Evolutionary conservation across 2,329 filamentous ascomycete genomes (phyloP).

Genomic region (Raffaelea ambrosiae): DNA sequence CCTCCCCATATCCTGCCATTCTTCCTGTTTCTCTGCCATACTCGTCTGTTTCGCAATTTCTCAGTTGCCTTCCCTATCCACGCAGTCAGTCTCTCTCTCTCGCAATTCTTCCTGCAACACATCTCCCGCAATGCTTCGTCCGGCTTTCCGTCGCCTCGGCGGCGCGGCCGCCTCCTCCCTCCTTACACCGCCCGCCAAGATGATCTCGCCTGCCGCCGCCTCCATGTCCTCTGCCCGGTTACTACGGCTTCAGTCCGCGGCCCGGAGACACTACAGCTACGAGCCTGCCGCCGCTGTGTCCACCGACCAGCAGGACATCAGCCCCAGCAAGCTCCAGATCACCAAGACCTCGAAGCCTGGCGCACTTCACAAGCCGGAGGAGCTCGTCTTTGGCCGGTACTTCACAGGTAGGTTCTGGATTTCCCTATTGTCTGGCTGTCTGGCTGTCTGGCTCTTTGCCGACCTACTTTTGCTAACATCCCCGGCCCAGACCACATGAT

Average conservation of each 20-base stretch:
- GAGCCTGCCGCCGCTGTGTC: conserved; percentile 39
- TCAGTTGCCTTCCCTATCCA: too few species aligned
- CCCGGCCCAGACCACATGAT: conserved; percentile 87
- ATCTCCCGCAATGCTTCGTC: conserved; percentile 32
- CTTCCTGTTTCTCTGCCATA: neutral
- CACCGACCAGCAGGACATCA: conserved; percentile 57
- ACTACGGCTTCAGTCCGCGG: conserved; percentile 12
- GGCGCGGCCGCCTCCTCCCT: conserved; percentile 12
- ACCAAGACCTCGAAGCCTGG: conserved; percentile 71
- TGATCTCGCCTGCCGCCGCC: neutral
- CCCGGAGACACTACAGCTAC: conserved; percentile 42
- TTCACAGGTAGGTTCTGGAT: conserved; percentile 64
- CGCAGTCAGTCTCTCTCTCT: too few species aligned
- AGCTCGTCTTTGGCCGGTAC: conserved; percentile 80
- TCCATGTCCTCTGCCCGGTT: conserved; percentile 2
- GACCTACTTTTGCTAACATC: neutral
- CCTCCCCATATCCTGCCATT: neutral
- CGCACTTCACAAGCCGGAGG: conserved; percentile 61
- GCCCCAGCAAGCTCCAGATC: conserved; percentile 67
- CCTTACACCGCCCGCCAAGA: conserved; percentile 13
- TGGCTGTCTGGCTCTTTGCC: neutral
- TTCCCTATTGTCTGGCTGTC: neutral
- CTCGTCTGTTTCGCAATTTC: too few species aligned
- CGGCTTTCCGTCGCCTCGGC: conserved; percentile 32
- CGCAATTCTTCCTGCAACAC: too few species aligned